Percentiles rank a stretch among this genome's conserved stretches.
Conservation (phyloP, 192 early-diverging fungal genomes). For the Coemansia sp. region DNA sequence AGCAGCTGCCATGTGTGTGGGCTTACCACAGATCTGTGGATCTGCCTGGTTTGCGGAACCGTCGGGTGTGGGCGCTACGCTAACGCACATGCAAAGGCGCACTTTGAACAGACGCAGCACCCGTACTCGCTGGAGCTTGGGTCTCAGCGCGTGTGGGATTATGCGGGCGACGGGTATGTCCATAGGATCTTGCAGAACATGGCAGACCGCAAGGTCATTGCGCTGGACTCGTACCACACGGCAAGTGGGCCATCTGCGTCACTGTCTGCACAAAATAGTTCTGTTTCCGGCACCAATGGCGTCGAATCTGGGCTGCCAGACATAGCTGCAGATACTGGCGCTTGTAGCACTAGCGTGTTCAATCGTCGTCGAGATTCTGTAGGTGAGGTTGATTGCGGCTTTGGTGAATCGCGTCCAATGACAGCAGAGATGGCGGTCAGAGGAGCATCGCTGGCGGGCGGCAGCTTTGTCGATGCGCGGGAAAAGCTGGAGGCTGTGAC, state of each 20-base stretch:
- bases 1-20: slow-evolving; percentile 77
- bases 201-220: slow-evolving; percentile 89
- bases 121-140: slow-evolving; percentile 90
- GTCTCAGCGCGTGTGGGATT: slow-evolving; percentile 98
- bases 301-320: too few species aligned
- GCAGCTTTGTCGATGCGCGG: slow-evolving; percentile 43
- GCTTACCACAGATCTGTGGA: slow-evolving; percentile 85
- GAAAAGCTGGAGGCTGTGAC: slow-evolving; percentile 77
- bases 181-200: slow-evolving; percentile 93
- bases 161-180: slow-evolving; percentile 94
- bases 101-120: slow-evolving; percentile 83
- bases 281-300: too few species aligned
- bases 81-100: slow-evolving; percentile 82
- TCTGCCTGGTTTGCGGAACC: slow-evolving; percentile 94
- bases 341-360: neutral
- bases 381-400: neutral
- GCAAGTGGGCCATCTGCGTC: neutral
- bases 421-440: neutral
- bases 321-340: neutral
- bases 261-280: too few species aligned
- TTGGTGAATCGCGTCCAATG: neutral
- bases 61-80: slow-evolving; percentile 96
- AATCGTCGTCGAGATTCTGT: neutral
- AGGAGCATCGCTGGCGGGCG: neutral
- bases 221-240: slow-evolving; percentile 57